phyloP scores from a whole-genome alignment of 2,329 filamentous ascomycete species.

The Arthrobotrys iridis region DNA sequence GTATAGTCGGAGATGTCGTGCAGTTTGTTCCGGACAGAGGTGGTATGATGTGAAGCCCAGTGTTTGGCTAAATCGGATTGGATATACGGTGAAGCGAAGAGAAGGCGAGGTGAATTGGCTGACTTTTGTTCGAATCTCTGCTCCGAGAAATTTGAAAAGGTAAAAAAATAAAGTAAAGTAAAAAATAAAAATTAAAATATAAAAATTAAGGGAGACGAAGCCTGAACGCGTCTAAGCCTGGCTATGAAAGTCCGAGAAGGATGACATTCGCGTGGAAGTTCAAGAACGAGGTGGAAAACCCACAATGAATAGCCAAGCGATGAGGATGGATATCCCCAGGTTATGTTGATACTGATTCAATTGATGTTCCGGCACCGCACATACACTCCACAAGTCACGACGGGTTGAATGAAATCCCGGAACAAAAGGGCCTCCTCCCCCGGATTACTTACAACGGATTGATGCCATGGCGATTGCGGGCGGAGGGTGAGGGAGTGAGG shows the following conservation, averaged over 20 bases:
- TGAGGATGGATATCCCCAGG: not conserved
- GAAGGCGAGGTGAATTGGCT: no score
- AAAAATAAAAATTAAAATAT: no score
- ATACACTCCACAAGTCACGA: no score
- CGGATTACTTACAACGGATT: conserved; percentile 2
- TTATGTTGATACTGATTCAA: no score
- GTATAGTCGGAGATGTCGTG: not conserved
- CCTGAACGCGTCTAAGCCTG: conserved; percentile 10
- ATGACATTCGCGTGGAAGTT: not conserved
- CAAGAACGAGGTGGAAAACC: conserved; percentile 1
- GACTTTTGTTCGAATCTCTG: no score
- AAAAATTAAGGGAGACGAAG: not conserved
- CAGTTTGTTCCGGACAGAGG: not conserved
- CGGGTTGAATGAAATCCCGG: not conserved
- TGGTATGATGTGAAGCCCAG: no score
- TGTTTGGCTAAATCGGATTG: no score
- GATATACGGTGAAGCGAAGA: no score
- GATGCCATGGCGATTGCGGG: conserved; percentile 17
- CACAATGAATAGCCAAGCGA: not conserved
- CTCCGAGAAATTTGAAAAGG: no score
- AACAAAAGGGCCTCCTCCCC: not conserved
- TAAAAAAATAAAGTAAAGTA: no score
- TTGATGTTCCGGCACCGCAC: not conserved
- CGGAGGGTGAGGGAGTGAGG: not conserved
- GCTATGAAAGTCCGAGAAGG: not conserved